phyloP scores from a whole-genome alignment of 495 filamentous ascomycete genomes.

The Monascus purpureus region DNA sequence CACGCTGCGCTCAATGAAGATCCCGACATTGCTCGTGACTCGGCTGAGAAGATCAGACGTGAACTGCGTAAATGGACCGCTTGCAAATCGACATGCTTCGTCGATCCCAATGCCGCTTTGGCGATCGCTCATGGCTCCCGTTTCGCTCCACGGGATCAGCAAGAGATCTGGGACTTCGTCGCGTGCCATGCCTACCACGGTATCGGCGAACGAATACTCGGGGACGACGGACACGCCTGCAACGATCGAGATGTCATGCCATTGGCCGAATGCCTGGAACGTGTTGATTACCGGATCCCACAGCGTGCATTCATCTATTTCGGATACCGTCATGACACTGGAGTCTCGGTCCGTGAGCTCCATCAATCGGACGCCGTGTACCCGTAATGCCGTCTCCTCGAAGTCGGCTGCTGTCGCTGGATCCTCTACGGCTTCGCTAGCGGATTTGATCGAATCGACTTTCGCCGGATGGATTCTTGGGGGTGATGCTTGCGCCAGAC shows the following conservation, averaged over 20 bases:
- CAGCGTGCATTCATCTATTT: constrained; percentile 59
- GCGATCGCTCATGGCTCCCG: constrained; percentile 54
- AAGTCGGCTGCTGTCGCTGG: constrained; percentile 8
- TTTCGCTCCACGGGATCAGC: constrained; percentile 83
- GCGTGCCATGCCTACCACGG: constrained; percentile 50
- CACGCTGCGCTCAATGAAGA: constrained; percentile 68
- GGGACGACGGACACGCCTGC: constrained; percentile 67
- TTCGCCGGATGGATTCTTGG: constrained; percentile 39
- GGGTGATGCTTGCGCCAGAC: constrained; percentile 7
- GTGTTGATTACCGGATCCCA: constrained; percentile 85
- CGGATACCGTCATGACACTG: constrained; percentile 87
- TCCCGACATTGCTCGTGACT: constrained; percentile 53
- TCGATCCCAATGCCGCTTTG: constrained; percentile 18
- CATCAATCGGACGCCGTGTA: constrained; percentile 74
- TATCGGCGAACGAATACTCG: constrained; percentile 63
- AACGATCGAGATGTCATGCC: constrained; percentile 73
- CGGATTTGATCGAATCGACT: constrained; percentile 4
- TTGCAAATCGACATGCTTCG: constrained; percentile 14
- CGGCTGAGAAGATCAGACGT: constrained; percentile 48
- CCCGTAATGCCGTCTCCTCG: constrained; percentile 43
- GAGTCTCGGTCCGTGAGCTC: constrained; percentile 89
- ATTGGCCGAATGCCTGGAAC: constrained; percentile 75
- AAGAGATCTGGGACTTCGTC: constrained; percentile 65
- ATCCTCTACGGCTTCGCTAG: constrained; percentile 17
- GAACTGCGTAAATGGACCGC: constrained; percentile 46